These are phyloP conservation scores for Triangularia verruculosa DNA, from an alignment of 2,329 filamentous ascomycete species.

Conservation along the genomic window DNA sequence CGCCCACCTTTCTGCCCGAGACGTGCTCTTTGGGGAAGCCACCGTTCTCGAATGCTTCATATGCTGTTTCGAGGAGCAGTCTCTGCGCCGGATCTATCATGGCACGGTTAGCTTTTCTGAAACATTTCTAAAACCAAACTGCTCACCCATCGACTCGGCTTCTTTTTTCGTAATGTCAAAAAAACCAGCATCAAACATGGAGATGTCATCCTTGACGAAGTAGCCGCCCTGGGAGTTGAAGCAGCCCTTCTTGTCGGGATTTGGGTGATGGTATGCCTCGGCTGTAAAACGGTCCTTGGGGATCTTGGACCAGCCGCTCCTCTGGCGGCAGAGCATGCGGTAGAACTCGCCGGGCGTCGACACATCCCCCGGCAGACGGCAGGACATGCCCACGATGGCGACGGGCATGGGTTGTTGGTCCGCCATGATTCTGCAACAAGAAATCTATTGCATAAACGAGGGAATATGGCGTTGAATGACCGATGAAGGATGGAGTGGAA, in stretches of 20 bases:
- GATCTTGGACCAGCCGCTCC: slow-evolving; percentile 32
- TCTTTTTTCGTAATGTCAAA: slow-evolving; percentile 38
- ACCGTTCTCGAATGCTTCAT: slow-evolving; percentile 36
- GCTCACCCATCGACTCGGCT: slow-evolving; percentile 35
- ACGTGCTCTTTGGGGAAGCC: slow-evolving; percentile 33
- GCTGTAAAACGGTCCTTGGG: slow-evolving; percentile 34
- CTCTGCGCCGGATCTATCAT: slow-evolving; percentile 32
- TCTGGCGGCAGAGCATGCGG: slow-evolving; percentile 30
- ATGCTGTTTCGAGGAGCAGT: slow-evolving; percentile 34
- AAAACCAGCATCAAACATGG: slow-evolving; percentile 34
- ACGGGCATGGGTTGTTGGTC: slow-evolving; percentile 28
- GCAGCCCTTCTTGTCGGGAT: slow-evolving; percentile 34
- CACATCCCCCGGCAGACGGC: slow-evolving; percentile 32
- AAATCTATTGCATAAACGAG: slow-evolving; percentile 11
- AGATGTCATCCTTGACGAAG: slow-evolving; percentile 33
- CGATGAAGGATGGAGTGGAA: neutral
- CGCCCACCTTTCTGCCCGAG: slow-evolving; percentile 32
- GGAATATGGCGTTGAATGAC: slow-evolving; percentile 12
- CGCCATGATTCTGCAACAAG: slow-evolving; percentile 19
- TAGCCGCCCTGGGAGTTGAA: slow-evolving; percentile 35
- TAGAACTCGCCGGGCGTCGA: slow-evolving; percentile 34
- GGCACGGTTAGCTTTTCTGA: neutral
- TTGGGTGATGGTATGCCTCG: slow-evolving; percentile 35
- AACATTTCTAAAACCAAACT: too few species aligned
- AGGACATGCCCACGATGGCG: slow-evolving; percentile 36